Conservation (phyloP, 2,329 filamentous ascomycete species). For the Cladophialophora bantiana region DNA sequence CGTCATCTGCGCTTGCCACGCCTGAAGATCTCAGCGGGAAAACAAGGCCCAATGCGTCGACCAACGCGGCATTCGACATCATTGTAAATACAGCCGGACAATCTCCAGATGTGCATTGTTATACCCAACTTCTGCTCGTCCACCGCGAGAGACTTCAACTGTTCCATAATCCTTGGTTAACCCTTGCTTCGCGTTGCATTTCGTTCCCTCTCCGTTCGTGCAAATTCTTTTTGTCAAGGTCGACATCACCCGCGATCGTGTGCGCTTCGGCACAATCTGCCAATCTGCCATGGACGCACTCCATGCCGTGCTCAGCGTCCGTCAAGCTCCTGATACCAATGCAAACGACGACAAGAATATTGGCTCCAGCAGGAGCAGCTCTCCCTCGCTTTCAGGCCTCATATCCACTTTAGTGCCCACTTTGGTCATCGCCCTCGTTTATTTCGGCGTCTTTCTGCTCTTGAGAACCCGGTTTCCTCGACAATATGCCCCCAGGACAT, state of each 20-base stretch:
- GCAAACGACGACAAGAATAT: conserved; percentile 43
- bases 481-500: conserved; percentile 64
- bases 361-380: conserved; percentile 40
- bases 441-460: conserved; percentile 59
- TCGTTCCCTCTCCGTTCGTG: neutral
- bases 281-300: conserved; percentile 25
- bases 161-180: neutral
- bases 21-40: neutral
- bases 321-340: conserved; percentile 28
- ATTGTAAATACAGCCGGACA: conserved; percentile 9
- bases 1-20: neutral
- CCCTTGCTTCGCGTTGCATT: neutral
- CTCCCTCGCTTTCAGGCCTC: conserved; percentile 54
- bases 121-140: neutral
- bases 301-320: conserved; percentile 22
- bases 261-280: neutral
- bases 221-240: neutral
- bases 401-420: conserved; percentile 58
- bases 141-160: neutral
- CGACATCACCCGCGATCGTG: neutral
- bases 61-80: conserved; percentile 10
- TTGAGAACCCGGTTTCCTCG: conserved; percentile 58
- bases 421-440: conserved; percentile 52
- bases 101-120: neutral
- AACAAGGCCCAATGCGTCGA: neutral